Evolutionary conservation across 1,284 basidiomycete genomes (phyloP).

Genomic region (Leccinum pachyderme): DNA sequence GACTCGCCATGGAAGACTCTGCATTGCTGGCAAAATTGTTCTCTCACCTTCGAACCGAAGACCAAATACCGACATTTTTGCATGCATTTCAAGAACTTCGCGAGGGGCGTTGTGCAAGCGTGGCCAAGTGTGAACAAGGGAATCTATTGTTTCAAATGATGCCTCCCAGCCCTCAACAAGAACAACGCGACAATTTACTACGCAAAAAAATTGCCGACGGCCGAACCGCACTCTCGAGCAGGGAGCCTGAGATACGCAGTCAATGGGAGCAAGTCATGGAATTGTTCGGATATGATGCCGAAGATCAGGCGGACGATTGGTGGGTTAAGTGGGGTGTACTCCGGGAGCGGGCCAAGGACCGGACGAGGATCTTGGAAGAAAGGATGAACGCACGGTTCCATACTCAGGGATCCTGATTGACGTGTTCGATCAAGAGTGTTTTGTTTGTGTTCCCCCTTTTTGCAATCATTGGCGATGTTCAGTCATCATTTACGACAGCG

Average conservation of each 20-base stretch:
- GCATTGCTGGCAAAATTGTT: constrained; percentile 58
- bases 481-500: neutral
- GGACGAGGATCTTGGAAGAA: constrained; percentile 17
- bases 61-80: constrained; percentile 52
- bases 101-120: constrained; percentile 40
- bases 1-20: constrained; percentile 55
- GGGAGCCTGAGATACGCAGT: constrained; percentile 14
- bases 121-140: constrained; percentile 37
- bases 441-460: neutral
- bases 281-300: constrained; percentile 44
- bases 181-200: constrained; percentile 43
- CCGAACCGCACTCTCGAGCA: constrained; percentile 33
- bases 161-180: constrained; percentile 39
- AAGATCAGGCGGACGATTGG: constrained; percentile 44
- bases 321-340: constrained; percentile 40
- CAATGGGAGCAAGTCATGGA: constrained; percentile 44
- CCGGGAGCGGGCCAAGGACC: constrained; percentile 27
- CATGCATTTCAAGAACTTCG: constrained; percentile 53
- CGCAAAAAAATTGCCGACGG: constrained; percentile 39
- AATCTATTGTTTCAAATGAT: constrained; percentile 41
- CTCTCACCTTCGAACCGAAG: constrained; percentile 46
- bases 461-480: neutral
- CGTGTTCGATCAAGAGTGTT: neutral
- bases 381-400: constrained; percentile 10
- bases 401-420: neutral